Evolutionary conservation across 1,284 basidiomycete genomes (phyloP), one percentile per base, ranked within the genome.

Genomic region (Trichosporon asahii): DNA sequence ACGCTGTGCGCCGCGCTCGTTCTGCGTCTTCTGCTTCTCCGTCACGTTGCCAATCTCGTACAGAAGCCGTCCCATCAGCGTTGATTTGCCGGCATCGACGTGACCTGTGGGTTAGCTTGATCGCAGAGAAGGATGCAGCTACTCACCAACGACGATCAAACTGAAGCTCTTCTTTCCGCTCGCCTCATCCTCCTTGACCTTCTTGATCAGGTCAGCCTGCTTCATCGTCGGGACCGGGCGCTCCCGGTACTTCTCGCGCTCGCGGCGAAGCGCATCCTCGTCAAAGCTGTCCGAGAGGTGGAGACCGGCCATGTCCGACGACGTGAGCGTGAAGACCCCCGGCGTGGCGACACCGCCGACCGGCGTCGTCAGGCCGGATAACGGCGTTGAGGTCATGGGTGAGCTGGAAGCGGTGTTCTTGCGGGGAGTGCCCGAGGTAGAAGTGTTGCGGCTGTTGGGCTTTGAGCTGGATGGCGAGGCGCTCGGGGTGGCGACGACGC

Each of bases 31-130:
- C 46, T 90, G 90, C 82, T 93, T 94, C 79, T 98, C 94, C 69
- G 91, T 90, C 68, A 98, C 79, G 75, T 89, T 87, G 18, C 97
- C 96, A 0, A 97, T 86, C 74, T 98, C 97, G 79, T 97, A 95
- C 60, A 99, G 82, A 72, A 99, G 81, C 66, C 95, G 87, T 0
- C 96, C 96, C 94, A 98, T 98, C 60, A 99, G 83, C 0, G 96
- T 99, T 11, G 95, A 98, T 83, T 99, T 99, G 65, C 96, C 96
- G 15, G 97, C 96, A 83, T 99, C 96, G 71, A 99, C 96, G 79
- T 99, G 96, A 27, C 96, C 95, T 94, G 76, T 3, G 12, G 5
- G 53, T 74, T 31, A 73, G 70, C 55, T 35, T 11, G 23, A 8
- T 33, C 6, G 31, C 31, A 33, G 14, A 37, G 35, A 37, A 23